Conservation (phyloP, 495 filamentous ascomycete species). For the Aspergillus sparsus region DNA sequence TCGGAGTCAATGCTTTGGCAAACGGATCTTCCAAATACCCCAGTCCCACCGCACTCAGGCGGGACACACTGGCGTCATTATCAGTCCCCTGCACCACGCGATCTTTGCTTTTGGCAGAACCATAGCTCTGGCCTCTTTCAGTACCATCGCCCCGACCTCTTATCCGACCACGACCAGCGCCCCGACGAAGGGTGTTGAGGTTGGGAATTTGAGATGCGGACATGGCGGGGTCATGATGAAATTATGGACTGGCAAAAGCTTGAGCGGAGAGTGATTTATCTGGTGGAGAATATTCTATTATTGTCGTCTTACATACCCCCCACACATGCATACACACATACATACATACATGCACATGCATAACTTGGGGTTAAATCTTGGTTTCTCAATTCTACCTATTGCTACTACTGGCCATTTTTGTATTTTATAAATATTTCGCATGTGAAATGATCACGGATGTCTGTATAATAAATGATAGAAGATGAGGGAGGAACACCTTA, state of each 20-base stretch:
- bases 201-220: conserved; percentile 75
- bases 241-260: conserved; percentile 18
- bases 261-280: conserved; percentile 13
- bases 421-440: too few relatives aligned
- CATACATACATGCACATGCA: too few relatives aligned
- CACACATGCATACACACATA: background rate
- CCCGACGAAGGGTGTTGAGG: conserved; percentile 64
- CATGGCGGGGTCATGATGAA: conserved; percentile 48
- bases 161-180: conserved; percentile 46
- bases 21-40: conserved; percentile 86
- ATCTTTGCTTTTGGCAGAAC: conserved; percentile 45
- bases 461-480: too few relatives aligned
- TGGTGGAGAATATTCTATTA: background rate
- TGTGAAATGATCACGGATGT: too few relatives aligned
- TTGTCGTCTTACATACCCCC: conserved; percentile 1
- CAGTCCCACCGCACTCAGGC: conserved; percentile 83
- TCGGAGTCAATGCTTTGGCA: conserved; percentile 63
- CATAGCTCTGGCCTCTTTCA: conserved; percentile 28
- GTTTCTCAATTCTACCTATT: too few relatives aligned
- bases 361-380: too few relatives aligned
- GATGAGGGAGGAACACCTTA: too few relatives aligned
- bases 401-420: too few relatives aligned
- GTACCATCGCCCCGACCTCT: conserved; percentile 40
- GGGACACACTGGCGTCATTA: conserved; percentile 83
- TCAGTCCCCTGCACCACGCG: conserved; percentile 83